Percentiles rank a stretch among this genome's conserved stretches.
Conservation (phyloP, 257 asterid genomes). For the Solanum lignicaule region DNA sequence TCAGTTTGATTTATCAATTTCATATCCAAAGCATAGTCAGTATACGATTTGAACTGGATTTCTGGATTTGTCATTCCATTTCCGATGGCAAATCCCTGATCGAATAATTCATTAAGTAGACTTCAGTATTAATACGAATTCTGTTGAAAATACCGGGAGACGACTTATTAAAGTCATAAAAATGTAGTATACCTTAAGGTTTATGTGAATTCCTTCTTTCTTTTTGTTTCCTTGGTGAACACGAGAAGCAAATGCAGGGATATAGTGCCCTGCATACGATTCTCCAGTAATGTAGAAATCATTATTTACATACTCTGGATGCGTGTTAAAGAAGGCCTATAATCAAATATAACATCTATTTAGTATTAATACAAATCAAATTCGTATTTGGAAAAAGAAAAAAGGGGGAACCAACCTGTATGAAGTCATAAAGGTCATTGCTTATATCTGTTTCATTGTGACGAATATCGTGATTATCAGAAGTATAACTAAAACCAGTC, state of each 20-base stretch:
- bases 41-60: constrained; percentile 41
- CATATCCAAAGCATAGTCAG: constrained; percentile 45
- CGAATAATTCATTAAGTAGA: not conserved
- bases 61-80: constrained; percentile 50
- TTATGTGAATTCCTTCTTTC: constrained; percentile 31
- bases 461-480: constrained; percentile 31
- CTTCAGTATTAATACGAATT: not conserved
- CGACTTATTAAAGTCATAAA: not conserved
- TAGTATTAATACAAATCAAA: not conserved
- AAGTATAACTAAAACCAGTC: constrained; percentile 54
- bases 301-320: constrained; percentile 29
- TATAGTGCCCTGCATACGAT: constrained; percentile 53
- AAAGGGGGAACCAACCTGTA: constrained; percentile 25
- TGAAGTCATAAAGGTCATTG: constrained; percentile 42
- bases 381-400: not conserved
- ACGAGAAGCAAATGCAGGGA: constrained; percentile 47
- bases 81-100: constrained; percentile 49
- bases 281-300: constrained; percentile 50
- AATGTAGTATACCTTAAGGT: constrained; percentile 26
- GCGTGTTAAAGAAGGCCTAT: constrained; percentile 42
- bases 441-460: constrained; percentile 43
- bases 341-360: not conserved
- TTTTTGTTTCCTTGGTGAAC: constrained; percentile 44
- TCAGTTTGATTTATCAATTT: constrained; percentile 32
- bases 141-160: not conserved